Base-by-base conservation (phyloP, 768 basidiomycete genomes). In the Phylloporus rhodoxanthus region DNA sequence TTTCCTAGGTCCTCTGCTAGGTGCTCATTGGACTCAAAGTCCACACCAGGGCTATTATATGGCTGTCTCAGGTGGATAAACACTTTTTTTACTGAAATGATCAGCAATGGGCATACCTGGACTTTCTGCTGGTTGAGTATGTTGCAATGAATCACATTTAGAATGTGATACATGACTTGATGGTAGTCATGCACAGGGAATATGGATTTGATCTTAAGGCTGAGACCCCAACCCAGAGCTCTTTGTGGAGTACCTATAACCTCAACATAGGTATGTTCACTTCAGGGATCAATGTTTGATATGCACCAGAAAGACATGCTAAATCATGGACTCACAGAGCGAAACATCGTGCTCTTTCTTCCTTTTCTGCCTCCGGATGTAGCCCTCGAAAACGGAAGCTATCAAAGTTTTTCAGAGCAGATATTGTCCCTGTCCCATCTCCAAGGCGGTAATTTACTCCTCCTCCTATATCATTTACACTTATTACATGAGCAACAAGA, bases 401-500 rank as follows among this genome's bases (percentile, higher is more conserved):
- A 8, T 5, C 9, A 23, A 56, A 17, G 0, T 13, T n/a, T 19
- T 51, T 56, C 0, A 40, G 19, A 19, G 50, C 65, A 15, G 4
- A 7, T 23, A 68, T 60, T 4, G 37, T 55, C 15, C 66, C 68
- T 25, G 69, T 70, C 4, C 75, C 75, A 49, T 76, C 75, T 42
- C 73, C 71, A 15, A 74, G 58, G 8, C 4, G 0, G 17, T 57
- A 72, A 5, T 2, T 6, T 29, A 44, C 47, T 10, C 20, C 40
- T 37, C 55, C 47, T 41, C 36, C 1, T 10, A 21, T 19, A 21
- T 21, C 50, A 14, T 44, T 65, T 3, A 66, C 59, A 2, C 59
- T 53, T 34, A 60, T 50, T 10, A 70, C 61, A 54, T 71, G 68
- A 1, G 80, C 80, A 23, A 81, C 80, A 54, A 82, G 72, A 34